Conservation (phyloP, 345 rosid genomes). For the Lumnitzera racemosa region DNA sequence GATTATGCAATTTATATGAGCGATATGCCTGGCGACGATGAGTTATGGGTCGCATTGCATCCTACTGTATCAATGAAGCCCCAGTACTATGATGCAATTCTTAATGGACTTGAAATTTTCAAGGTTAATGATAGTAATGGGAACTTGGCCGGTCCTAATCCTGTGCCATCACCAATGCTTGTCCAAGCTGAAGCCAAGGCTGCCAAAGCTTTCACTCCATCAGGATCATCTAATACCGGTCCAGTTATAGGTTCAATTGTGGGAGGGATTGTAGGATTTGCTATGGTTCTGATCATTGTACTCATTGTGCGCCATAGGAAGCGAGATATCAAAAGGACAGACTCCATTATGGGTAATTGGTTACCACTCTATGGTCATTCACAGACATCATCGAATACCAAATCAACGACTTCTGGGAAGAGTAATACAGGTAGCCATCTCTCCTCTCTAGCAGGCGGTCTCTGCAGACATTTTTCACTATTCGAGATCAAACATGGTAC, state of each 20-base stretch:
- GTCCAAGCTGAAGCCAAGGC: conserved; percentile 14
- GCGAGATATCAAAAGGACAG: not conserved
- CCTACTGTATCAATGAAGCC: conserved; percentile 29
- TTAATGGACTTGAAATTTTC: conserved; percentile 56
- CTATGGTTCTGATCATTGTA: conserved; percentile 19
- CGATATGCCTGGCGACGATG: conserved; percentile 16
- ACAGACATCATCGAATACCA: conserved; percentile 12
- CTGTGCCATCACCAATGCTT: conserved; percentile 35
- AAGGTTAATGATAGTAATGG: conserved; percentile 30
- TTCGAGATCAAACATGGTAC: conserved; percentile 38
- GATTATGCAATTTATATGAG: conserved; percentile 35
- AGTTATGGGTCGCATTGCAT: conserved; percentile 39
- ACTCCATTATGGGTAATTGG: conserved; percentile 14
- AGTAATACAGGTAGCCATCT: conserved; percentile 23
- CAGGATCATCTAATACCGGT: conserved; percentile 3
- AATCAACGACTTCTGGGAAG: conserved; percentile 28
- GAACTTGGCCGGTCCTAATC: conserved; percentile 48
- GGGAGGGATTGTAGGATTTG: conserved; percentile 34
- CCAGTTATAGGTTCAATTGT: conserved; percentile 24
- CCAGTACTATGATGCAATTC: conserved; percentile 28
- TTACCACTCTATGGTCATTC: conserved; percentile 29
- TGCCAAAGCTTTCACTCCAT: conserved; percentile 5
- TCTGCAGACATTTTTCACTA: conserved; percentile 52
- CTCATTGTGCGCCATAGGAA: conserved; percentile 16
- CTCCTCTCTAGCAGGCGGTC: conserved; percentile 40